Percentiles rank a stretch among this genome's conserved stretches.
These are phyloP conservation scores for Pythium utonaiense DNA, from an alignment of 352 stramenopile genomes.

Conservation along the genomic window DNA sequence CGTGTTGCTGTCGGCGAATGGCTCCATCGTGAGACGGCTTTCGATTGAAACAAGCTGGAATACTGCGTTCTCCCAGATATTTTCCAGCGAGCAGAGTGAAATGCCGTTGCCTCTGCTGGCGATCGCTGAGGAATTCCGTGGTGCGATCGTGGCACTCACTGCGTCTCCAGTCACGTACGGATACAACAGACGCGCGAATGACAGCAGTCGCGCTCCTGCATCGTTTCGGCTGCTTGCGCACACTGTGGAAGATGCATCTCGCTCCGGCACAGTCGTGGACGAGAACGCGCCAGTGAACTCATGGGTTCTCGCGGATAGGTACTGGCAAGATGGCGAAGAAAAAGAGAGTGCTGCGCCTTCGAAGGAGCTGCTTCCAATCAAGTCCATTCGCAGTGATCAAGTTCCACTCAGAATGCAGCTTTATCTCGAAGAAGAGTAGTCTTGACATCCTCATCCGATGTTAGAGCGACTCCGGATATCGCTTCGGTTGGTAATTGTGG, in stretches of 20 bases:
- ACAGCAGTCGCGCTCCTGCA: constrained; percentile 3
- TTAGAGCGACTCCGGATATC: background rate
- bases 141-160: constrained; percentile 52
- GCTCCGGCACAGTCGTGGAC: constrained; percentile 34
- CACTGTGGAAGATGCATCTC: constrained; percentile 48
- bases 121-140: constrained; percentile 64
- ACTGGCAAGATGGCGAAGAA: constrained; percentile 40
- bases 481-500: background rate
- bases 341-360: constrained; percentile 11
- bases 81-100: constrained; percentile 22
- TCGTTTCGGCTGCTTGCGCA: constrained; percentile 71
- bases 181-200: background rate
- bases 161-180: constrained; percentile 25
- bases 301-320: constrained; percentile 62
- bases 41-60: constrained; percentile 52
- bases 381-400: constrained; percentile 31
- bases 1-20: constrained; percentile 48
- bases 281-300: constrained; percentile 43
- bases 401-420: constrained; percentile 56
- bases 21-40: constrained; percentile 40
- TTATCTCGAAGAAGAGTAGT: constrained; percentile 43
- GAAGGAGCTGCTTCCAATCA: constrained; percentile 40
- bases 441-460: background rate
- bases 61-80: background rate
- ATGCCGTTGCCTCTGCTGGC: constrained; percentile 35